phyloP scores from a whole-genome alignment of 768 basidiomycete species.

The Hydnomerulius pinastri region DNA sequence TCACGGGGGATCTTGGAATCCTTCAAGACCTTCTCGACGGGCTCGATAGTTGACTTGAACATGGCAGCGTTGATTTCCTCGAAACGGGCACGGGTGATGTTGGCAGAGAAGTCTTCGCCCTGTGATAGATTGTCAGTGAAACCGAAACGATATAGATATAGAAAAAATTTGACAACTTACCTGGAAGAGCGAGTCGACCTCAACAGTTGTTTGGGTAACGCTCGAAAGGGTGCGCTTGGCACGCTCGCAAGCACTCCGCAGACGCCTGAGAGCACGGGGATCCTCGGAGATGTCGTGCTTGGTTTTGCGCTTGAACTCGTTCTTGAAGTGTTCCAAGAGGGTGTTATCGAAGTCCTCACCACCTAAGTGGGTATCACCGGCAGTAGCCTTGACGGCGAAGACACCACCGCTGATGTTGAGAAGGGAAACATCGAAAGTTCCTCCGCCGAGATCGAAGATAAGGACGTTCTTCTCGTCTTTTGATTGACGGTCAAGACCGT shows the following conservation, averaged over 20 bases:
- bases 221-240: slow-evolving; percentile 98
- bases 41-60: slow-evolving; percentile 98
- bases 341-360: slow-evolving; percentile 99
- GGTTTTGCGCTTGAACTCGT: slow-evolving; percentile 97
- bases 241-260: slow-evolving; percentile 97
- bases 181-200: slow-evolving; percentile 98
- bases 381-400: slow-evolving; percentile 98
- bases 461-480: slow-evolving; percentile 97
- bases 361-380: slow-evolving; percentile 98
- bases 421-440: slow-evolving; percentile 99
- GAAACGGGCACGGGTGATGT: slow-evolving; percentile 99
- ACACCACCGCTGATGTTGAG: slow-evolving; percentile 98
- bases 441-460: slow-evolving; percentile 99
- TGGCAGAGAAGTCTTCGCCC: slow-evolving; percentile 98
- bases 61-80: slow-evolving; percentile 96
- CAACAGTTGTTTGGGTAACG: slow-evolving; percentile 97
- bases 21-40: slow-evolving; percentile 98
- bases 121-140: slow-evolving; percentile 30
- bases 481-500: slow-evolving; percentile 95
- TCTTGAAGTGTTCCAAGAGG: slow-evolving; percentile 98
- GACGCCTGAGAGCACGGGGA: slow-evolving; percentile 92
- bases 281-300: slow-evolving; percentile 98
- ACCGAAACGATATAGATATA: too few species aligned
- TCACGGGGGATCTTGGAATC: slow-evolving; percentile 97
- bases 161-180: slow-evolving; percentile 37